Conservation (phyloP, 805 yeast species). For the Tetrapisispora namnaoensis region DNA sequence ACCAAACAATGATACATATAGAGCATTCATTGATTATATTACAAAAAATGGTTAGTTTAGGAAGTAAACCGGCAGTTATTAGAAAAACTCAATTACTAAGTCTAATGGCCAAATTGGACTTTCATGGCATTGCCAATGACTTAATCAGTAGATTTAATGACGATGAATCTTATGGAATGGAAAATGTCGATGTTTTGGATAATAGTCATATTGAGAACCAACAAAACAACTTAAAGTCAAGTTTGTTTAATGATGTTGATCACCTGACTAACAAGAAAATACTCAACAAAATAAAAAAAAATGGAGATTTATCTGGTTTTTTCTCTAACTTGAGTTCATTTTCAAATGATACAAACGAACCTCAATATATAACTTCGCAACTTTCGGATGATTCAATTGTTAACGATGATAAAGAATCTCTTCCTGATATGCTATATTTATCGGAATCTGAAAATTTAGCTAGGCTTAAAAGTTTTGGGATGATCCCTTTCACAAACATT, state of each 20-base stretch:
- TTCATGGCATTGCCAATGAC: conserved; percentile 52
- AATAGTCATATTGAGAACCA: background rate
- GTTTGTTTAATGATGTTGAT: background rate
- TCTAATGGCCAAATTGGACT: conserved; percentile 54
- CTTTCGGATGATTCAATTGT: background rate
- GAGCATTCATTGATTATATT: conserved; percentile 64
- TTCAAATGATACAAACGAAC: background rate
- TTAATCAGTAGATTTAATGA: conserved; percentile 52
- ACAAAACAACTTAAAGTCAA: background rate
- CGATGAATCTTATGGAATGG: conserved; percentile 1
- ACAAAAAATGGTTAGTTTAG: conserved; percentile 65
- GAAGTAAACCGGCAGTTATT: conserved; percentile 72
- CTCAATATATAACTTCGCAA: background rate
- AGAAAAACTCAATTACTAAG: conserved; percentile 63
- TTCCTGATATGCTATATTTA: background rate
- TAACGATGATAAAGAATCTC: background rate
- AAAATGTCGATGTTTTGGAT: background rate
- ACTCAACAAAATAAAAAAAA: background rate
- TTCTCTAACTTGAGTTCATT: background rate
- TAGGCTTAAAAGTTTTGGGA: conserved; percentile 8
- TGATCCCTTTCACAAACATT: conserved; percentile 11
- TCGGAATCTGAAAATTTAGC: conserved; percentile 10
- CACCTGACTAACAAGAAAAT: background rate
- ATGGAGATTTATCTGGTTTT: background rate
- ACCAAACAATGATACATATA: conserved; percentile 58